Conservation (phyloP, 768 basidiomycete genomes). For the Gymnopilus dilepis region DNA sequence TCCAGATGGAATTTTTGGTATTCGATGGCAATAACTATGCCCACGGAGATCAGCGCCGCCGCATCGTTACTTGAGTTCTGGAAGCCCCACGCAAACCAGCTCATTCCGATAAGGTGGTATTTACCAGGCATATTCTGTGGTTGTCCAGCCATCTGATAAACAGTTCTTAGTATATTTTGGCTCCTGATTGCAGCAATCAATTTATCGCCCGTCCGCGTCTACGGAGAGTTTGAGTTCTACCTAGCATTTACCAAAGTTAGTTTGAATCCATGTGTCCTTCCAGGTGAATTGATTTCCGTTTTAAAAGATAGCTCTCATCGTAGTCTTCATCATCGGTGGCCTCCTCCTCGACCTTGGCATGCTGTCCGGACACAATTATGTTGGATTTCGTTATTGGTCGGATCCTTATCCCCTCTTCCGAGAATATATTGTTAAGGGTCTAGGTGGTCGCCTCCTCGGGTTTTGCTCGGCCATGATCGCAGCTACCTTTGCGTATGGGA, state of each 20-base stretch:
- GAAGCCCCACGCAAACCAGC: constrained; percentile 28
- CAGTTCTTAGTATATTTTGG: constrained; percentile 32
- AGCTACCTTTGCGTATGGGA: constrained; percentile 69
- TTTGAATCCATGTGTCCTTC: not conserved
- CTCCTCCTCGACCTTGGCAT: constrained; percentile 56
- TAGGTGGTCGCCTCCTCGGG: constrained; percentile 58
- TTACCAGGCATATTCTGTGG: constrained; percentile 11
- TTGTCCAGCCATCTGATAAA: not conserved
- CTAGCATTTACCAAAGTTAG: constrained; percentile 35
- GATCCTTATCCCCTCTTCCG: constrained; percentile 33
- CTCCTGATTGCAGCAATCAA: constrained; percentile 41
- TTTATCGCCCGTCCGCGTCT: constrained; percentile 47
- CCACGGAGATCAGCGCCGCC: constrained; percentile 59
- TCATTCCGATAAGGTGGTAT: constrained; percentile 32
- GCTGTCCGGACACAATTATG: constrained; percentile 46
- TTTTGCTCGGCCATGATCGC: constrained; percentile 43
- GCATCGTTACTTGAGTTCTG: constrained; percentile 51
- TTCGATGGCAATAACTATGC: constrained; percentile 42
- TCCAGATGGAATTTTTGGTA: constrained; percentile 51
- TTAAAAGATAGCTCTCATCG: constrained; percentile 46
- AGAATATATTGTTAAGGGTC: constrained; percentile 31
- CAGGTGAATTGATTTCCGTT: not conserved
- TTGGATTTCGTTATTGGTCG: constrained; percentile 55
- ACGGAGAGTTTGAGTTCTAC: constrained; percentile 62
- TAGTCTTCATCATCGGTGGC: constrained; percentile 39